Conservation (phyloP, 2,329 filamentous ascomycete genomes). For the Hymenoscyphus occultus region DNA sequence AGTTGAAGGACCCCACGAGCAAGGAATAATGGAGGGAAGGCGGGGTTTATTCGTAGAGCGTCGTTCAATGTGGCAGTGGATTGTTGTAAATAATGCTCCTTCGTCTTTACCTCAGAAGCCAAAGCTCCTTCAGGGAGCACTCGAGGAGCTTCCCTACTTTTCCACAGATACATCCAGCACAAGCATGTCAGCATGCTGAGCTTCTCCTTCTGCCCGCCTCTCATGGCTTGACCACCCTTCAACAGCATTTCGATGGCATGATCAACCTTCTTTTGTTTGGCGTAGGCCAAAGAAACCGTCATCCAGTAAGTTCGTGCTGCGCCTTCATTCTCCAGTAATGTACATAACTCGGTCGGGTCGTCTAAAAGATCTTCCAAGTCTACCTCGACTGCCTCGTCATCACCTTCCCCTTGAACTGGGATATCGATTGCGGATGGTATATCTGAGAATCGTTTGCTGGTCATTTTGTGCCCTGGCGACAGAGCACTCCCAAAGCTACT, state of each 20-base stretch:
- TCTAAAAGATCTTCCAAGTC: slow-evolving; percentile 88
- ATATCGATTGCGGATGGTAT: slow-evolving; percentile 65
- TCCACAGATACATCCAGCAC: slow-evolving; percentile 69
- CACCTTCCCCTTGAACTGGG: slow-evolving; percentile 62
- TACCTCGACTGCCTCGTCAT: slow-evolving; percentile 78
- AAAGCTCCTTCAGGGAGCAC: slow-evolving; percentile 61
- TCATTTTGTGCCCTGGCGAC: slow-evolving; percentile 25
- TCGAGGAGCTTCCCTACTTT: slow-evolving; percentile 66
- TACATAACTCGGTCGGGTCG: slow-evolving; percentile 92
- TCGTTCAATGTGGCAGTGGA: slow-evolving; percentile 94
- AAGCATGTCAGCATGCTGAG: slow-evolving; percentile 64
- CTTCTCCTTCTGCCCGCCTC: slow-evolving; percentile 61
- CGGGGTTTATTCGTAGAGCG: slow-evolving; percentile 88
- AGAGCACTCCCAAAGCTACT: slow-evolving; percentile 27
- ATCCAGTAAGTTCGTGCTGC: slow-evolving; percentile 95
- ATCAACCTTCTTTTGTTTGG: slow-evolving; percentile 91
- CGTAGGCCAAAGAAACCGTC: slow-evolving; percentile 94
- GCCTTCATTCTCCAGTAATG: slow-evolving; percentile 88
- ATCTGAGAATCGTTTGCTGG: slow-evolving; percentile 55
- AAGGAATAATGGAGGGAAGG: slow-evolving; percentile 86
- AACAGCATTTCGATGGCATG: slow-evolving; percentile 73
- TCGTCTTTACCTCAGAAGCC: slow-evolving; percentile 76
- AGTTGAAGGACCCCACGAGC: slow-evolving; percentile 87
- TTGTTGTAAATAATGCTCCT: slow-evolving; percentile 86
- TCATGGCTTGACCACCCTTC: slow-evolving; percentile 59